Evolutionary conservation across 1,284 basidiomycete genomes (phyloP), one percentile per base, ranked within the genome.

Genomic region (Heimioporus punctisporus): DNA sequence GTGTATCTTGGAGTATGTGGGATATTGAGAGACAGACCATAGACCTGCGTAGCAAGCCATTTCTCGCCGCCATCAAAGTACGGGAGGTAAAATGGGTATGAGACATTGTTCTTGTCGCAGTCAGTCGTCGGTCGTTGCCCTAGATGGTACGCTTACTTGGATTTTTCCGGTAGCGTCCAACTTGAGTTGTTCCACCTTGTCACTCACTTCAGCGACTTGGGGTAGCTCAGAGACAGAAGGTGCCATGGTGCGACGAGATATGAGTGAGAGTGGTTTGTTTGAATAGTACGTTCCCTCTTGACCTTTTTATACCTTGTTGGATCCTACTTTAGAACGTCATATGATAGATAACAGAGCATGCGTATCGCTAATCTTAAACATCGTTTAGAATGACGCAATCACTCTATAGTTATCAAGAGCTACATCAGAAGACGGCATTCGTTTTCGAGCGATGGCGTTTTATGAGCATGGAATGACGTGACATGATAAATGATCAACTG

Each of bases 71-170:
- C 56, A 50, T 81, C 76, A 58, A 71, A 79, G 60, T 76, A 64
- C 5, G 79, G 80, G 47, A 69, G 72, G 65, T 81, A 81, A 60
- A 72, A 74, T 3, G 79, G 78, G 59, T 82, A 77, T 15, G 75
- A 72, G 15, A 75, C 73, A 10, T 68, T 76, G 59, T 27, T 27
- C 49, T 48, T 31, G 28, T 42, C 17, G 14, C 9, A 25, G 24
- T 31, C 12, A 11, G 23, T 15, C 26, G 15, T 42, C 26, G 10
- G 10, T 40, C 24, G 3, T 14, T 23, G 19, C 11, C 10, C 14
- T 25, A 11, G 14, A 37, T n/a, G 12, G 4, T 15, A 7, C 17
- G 9, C 59, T 24, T 48, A 58, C 58, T 15, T 46, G 46, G 28
- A 48, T 40, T 27, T 41, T 50, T 17, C 15, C 45, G 17, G 58